phyloP scores from a whole-genome alignment of 139 green algal species.

The Pseudopediastrum boryanum region DNA sequence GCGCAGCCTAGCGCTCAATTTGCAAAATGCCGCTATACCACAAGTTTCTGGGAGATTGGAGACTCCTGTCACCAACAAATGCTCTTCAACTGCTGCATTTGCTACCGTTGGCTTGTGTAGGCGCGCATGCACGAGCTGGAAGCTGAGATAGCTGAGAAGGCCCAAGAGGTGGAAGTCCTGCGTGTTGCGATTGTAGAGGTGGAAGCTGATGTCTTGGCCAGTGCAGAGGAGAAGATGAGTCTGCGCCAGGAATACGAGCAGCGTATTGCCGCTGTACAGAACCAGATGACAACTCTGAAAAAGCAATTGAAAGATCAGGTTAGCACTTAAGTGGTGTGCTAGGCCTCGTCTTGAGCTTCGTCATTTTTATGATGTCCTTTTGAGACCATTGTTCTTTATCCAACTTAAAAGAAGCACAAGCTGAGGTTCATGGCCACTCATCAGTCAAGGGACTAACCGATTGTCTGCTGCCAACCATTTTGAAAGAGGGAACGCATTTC shows the following conservation, averaged over 20 bases:
- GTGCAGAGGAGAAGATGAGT: slow-evolving; percentile 19
- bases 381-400: too few species aligned
- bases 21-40: too few species aligned
- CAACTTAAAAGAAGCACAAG: too few species aligned
- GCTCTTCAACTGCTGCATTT: not conserved
- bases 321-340: too few species aligned
- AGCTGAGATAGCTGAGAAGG: slow-evolving; percentile 7
- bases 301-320: slow-evolving; percentile 20
- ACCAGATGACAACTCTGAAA: slow-evolving; percentile 18
- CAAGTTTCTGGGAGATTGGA: too few species aligned
- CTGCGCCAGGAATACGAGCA: slow-evolving; percentile 13
- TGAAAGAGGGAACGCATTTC: too few species aligned
- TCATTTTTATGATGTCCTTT: too few species aligned
- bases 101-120: not conserved
- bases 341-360: too few species aligned
- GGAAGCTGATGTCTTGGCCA: slow-evolving; percentile 27
- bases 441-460: too few species aligned
- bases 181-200: slow-evolving; percentile 8
- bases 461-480: too few species aligned
- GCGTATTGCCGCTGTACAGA: not conserved
- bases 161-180: slow-evolving; percentile 18
- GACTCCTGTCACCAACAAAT: not conserved
- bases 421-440: too few species aligned
- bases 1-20: too few species aligned
- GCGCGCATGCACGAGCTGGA: slow-evolving; percentile 31